Conservation (phyloP, 192 early-diverging fungal species). For the Phycomyces blakesleeanus region DNA sequence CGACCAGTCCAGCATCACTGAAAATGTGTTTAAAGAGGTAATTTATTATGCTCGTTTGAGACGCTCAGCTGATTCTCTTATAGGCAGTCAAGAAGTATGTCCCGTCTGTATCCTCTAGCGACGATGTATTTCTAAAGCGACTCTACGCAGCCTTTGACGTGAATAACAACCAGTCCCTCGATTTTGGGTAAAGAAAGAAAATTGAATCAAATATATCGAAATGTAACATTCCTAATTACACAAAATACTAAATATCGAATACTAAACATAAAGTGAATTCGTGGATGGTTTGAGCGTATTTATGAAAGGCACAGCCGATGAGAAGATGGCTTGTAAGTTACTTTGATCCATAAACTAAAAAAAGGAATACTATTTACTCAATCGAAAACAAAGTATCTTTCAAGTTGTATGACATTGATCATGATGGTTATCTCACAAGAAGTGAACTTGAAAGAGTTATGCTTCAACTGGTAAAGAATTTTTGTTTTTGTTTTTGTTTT, state of each 20-base stretch:
- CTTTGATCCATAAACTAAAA: not conserved
- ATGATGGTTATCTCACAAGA: conserved; percentile 68
- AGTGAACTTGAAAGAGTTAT: conserved; percentile 68
- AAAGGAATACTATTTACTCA: too few species aligned
- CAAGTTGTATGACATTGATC: conserved; percentile 74
- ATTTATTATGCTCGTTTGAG: conserved; percentile 10
- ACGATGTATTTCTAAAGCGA: conserved; percentile 70
- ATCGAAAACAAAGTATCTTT: conserved; percentile 60
- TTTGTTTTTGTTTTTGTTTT: too few species aligned
- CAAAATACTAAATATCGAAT: conserved; percentile 8
- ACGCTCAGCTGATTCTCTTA: not conserved
- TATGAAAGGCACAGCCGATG: conserved; percentile 73
- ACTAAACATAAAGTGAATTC: conserved; percentile 40
- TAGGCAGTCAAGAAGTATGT: conserved; percentile 56
- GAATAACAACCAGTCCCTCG: conserved; percentile 59
- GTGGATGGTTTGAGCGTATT: conserved; percentile 68
- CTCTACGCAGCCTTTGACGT: conserved; percentile 77
- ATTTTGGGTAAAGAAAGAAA: conserved; percentile 53
- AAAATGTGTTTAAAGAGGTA: conserved; percentile 70
- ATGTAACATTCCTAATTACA: not conserved
- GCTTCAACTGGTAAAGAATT: conserved; percentile 73
- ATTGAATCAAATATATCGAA: conserved; percentile 2
- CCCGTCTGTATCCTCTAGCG: conserved; percentile 50
- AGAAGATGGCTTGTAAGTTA: conserved; percentile 32
- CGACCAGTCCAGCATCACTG: conserved; percentile 51